These are phyloP conservation scores for Bryum argenteum DNA, from an alignment of 225 moss, liverwort and hornwort species.

Conservation along the genomic window DNA sequence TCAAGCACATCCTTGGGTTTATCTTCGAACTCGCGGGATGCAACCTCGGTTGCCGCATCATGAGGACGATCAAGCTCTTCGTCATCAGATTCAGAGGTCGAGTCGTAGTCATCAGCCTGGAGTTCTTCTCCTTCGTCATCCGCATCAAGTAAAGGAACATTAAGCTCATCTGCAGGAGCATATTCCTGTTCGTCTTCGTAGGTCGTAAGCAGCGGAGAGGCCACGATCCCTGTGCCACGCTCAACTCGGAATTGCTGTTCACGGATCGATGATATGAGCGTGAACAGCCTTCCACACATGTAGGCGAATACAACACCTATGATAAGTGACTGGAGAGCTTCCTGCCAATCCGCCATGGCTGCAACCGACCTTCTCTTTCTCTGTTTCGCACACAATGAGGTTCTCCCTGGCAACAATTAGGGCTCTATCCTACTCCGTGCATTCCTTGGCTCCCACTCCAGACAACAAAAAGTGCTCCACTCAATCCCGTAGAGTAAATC, in stretches of 20 bases:
- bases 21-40: slow-evolving; percentile 24
- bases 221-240: slow-evolving; percentile 37
- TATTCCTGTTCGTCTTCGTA: slow-evolving; percentile 40
- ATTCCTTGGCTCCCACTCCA: slow-evolving; percentile 31
- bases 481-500: slow-evolving; percentile 30
- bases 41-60: slow-evolving; percentile 12
- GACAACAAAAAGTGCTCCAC: slow-evolving; percentile 17
- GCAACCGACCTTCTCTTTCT: neutral
- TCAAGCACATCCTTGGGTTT: slow-evolving; percentile 24
- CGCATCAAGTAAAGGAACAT: slow-evolving; percentile 48
- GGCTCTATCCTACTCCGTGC: slow-evolving; percentile 28
- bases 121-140: slow-evolving; percentile 58
- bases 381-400: neutral
- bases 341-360: slow-evolving; percentile 95
- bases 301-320: slow-evolving; percentile 89
- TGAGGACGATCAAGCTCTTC: slow-evolving; percentile 27
- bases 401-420: slow-evolving; percentile 27
- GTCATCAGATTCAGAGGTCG: slow-evolving; percentile 40
- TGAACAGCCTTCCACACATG: slow-evolving; percentile 87
- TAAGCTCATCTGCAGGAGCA: slow-evolving; percentile 54
- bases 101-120: slow-evolving; percentile 34
- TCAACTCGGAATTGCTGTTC: slow-evolving; percentile 75
- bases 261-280: slow-evolving; percentile 84
- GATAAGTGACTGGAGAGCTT: slow-evolving; percentile 79
- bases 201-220: slow-evolving; percentile 31